Evolutionary conservation across 768 basidiomycete genomes (phyloP).

Genomic region (Psilocybe sp.): DNA sequence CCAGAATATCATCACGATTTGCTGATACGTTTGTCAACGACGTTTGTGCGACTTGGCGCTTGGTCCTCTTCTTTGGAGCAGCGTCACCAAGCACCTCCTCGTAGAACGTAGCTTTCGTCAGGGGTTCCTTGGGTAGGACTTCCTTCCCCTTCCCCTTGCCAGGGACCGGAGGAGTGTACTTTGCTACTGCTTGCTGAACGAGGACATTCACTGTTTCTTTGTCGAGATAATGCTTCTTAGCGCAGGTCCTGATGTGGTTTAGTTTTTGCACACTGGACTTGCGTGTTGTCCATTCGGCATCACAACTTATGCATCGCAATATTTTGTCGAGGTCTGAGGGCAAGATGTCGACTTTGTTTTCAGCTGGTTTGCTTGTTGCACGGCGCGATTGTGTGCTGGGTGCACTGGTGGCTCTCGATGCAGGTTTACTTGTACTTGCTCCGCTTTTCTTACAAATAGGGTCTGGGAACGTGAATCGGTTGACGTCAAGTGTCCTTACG

Average conservation of each 20-base stretch:
- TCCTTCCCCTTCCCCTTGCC: conserved; percentile 14
- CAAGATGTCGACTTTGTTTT: conserved; percentile 33
- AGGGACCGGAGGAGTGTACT: conserved; percentile 9
- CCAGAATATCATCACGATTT: conserved; percentile 42
- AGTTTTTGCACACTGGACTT: conserved; percentile 65
- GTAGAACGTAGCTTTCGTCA: conserved; percentile 40
- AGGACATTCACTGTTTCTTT: conserved; percentile 54
- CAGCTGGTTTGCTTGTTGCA: background rate
- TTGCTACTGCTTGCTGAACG: conserved; percentile 46
- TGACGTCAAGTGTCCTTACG: conserved; percentile 3
- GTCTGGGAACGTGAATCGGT: conserved; percentile 11
- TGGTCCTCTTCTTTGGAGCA: conserved; percentile 43
- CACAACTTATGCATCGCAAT: conserved; percentile 62
- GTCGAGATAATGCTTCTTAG: conserved; percentile 53
- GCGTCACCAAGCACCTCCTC: conserved; percentile 50
- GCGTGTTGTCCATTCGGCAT: conserved; percentile 62
- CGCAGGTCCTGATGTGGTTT: conserved; percentile 65
- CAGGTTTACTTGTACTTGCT: background rate
- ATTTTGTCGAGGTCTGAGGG: conserved; percentile 46
- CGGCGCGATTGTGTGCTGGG: background rate
- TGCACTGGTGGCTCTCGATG: background rate
- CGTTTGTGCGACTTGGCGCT: conserved; percentile 31
- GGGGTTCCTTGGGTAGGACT: conserved; percentile 9
- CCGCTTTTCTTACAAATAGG: background rate
- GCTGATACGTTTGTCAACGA: conserved; percentile 45